Conservation (phyloP, 2,329 filamentous ascomycete genomes). For the Penicillium carneum region DNA sequence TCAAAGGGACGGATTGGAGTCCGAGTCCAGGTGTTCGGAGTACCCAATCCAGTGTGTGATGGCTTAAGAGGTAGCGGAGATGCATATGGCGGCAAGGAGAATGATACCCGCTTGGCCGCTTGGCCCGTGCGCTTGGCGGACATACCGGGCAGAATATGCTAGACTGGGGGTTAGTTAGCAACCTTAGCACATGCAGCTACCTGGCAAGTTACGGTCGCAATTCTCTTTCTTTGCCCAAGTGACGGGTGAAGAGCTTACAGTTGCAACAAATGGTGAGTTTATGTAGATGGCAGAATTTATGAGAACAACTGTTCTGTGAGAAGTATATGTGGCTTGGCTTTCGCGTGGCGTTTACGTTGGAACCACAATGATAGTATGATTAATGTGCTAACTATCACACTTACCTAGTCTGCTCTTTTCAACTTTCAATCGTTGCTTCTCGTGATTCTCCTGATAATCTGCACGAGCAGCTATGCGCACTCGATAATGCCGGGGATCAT, state of each 20-base stretch:
- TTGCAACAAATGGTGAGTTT: slow-evolving; percentile 44
- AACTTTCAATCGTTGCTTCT: slow-evolving; percentile 97
- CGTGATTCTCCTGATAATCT: slow-evolving; percentile 92
- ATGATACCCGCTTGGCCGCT: slow-evolving; percentile 14
- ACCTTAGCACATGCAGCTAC: slow-evolving; percentile 15
- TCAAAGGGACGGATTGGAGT: background rate
- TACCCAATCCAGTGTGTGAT: background rate
- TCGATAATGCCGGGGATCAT: slow-evolving; percentile 87
- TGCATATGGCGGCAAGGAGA: slow-evolving; percentile 10
- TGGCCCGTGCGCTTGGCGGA: slow-evolving; percentile 34
- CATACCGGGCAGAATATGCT: slow-evolving; percentile 34
- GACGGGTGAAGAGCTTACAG: slow-evolving; percentile 16
- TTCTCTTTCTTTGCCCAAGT: background rate
- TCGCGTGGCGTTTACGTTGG: background rate
- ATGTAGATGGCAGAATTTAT: background rate
- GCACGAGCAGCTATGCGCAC: slow-evolving; percentile 93
- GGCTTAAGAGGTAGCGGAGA: slow-evolving; percentile 7
- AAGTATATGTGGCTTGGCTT: background rate
- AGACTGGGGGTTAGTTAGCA: slow-evolving; percentile 6
- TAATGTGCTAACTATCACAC: slow-evolving; percentile 24
- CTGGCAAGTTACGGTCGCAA: slow-evolving; percentile 12
- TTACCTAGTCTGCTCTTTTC: slow-evolving; percentile 84
- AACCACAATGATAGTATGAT: slow-evolving; percentile 5
- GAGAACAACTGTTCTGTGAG: background rate
- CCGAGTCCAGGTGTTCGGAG: background rate